Evolutionary conservation across 805 yeast genomes (phyloP).

Genomic region (Yarrowia sp.): DNA sequence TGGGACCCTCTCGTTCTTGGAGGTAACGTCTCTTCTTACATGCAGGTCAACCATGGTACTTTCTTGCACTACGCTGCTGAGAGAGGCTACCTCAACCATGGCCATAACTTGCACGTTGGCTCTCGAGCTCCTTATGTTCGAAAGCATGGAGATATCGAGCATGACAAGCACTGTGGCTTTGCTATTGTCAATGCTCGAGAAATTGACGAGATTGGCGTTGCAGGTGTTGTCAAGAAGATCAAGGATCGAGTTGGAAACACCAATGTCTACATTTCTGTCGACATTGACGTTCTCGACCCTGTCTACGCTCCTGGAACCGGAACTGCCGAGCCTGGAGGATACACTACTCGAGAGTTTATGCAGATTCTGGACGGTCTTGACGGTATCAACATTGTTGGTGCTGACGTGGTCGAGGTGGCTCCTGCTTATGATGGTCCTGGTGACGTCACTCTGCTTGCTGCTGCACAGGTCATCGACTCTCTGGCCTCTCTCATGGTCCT

Average conservation of each 20-base stretch:
- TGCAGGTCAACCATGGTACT: conserved; percentile 70
- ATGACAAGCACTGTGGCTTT: conserved; percentile 69
- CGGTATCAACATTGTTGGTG: conserved; percentile 70
- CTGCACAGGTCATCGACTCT: conserved; percentile 59
- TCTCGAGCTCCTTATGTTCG: conserved; percentile 66
- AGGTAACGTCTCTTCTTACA: conserved; percentile 66
- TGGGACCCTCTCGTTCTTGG: conserved; percentile 71
- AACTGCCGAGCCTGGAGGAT: conserved; percentile 96
- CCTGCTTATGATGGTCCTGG: conserved; percentile 67
- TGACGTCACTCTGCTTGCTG: conserved; percentile 63
- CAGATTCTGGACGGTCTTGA: conserved; percentile 65
- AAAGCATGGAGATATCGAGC: conserved; percentile 58
- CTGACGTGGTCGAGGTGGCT: conserved; percentile 76
- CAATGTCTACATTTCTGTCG: conserved; percentile 91
- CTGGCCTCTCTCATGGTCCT: conserved; percentile 33
- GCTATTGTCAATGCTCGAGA: conserved; percentile 70
- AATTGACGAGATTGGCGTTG: conserved; percentile 66
- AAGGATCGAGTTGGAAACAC: conserved; percentile 71
- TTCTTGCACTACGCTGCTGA: conserved; percentile 74
- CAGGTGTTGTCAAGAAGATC: conserved; percentile 61
- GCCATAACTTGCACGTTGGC: conserved; percentile 65
- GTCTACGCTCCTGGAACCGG: conserved; percentile 95
- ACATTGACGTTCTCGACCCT: conserved; percentile 97
- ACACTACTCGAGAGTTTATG: conserved; percentile 83
- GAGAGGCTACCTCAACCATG: conserved; percentile 61